Evolutionary conservation across 106 monocot species (phyloP).

Genomic region (Dendrobium catenatum): DNA sequence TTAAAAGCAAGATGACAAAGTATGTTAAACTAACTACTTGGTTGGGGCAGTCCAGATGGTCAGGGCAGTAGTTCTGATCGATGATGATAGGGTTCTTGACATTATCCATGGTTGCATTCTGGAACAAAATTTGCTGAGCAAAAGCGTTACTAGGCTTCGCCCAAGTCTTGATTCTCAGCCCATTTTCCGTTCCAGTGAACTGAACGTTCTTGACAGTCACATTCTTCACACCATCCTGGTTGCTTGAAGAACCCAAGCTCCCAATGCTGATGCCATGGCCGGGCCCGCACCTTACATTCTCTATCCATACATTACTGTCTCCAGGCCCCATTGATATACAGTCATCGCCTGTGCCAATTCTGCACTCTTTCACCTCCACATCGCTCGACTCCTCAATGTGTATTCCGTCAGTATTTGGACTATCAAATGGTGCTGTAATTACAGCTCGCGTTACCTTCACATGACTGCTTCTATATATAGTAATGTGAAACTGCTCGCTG

Average conservation of each 20-base stretch:
- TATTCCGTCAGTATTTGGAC: constrained; percentile 13
- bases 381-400: constrained; percentile 1
- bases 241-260: neutral
- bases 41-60: neutral
- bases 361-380: neutral
- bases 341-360: constrained; percentile 6
- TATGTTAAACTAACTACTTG: neutral
- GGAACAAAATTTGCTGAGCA: neutral
- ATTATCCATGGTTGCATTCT: neutral
- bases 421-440: neutral
- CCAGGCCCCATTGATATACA: constrained; percentile 8
- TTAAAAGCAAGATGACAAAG: no score
- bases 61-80: constrained; percentile 8
- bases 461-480: neutral
- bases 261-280: constrained; percentile 15
- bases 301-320: neutral
- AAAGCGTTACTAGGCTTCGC: constrained; percentile 1
- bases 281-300: neutral
- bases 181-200: constrained; percentile 1
- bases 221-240: neutral
- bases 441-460: neutral
- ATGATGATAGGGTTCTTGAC: constrained; percentile 12
- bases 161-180: constrained; percentile 9
- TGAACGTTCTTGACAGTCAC: neutral
- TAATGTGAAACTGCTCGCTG: constrained; percentile 7